phyloP scores from a whole-genome alignment of 768 basidiomycete species.

The Lentinula aciculospora region DNA sequence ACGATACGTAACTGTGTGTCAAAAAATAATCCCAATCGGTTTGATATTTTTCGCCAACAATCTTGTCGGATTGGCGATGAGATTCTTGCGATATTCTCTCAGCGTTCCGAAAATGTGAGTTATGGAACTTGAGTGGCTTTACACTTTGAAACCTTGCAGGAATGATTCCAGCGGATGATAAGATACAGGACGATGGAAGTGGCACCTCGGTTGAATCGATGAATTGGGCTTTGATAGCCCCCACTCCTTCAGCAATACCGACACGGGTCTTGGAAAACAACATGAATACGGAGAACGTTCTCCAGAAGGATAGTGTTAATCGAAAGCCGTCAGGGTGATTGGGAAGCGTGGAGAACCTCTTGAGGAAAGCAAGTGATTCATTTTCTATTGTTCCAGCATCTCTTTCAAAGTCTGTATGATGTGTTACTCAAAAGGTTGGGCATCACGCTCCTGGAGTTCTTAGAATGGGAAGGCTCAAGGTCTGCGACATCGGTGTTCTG shows the following conservation, averaged over 20 bases:
- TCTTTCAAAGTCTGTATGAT: constrained; percentile 38
- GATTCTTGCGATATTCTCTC: constrained; percentile 39
- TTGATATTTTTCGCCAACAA: constrained; percentile 23
- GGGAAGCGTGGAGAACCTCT: constrained; percentile 25
- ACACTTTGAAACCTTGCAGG: constrained; percentile 36
- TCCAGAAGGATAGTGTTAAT: constrained; percentile 16
- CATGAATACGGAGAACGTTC: constrained; percentile 37
- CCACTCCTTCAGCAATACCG: constrained; percentile 34
- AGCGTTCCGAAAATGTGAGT: constrained; percentile 33
- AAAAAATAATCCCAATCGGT: too few relatives aligned
- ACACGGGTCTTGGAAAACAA: constrained; percentile 41
- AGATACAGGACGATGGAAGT: constrained; percentile 12
- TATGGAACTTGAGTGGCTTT: constrained; percentile 35
- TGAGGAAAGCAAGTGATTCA: constrained; percentile 35
- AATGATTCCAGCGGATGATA: constrained; percentile 31
- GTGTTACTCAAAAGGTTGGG: constrained; percentile 27
- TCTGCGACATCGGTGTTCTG: constrained; percentile 29
- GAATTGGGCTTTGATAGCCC: constrained; percentile 37
- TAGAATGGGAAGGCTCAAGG: constrained; percentile 30
- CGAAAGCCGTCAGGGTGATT: too few relatives aligned
- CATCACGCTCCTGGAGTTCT: constrained; percentile 28
- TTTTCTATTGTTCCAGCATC: constrained; percentile 24
- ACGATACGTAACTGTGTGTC: too few relatives aligned
- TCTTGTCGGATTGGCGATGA: constrained; percentile 28
- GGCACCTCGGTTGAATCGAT: constrained; percentile 35